Conservation (phyloP, 176 grass and related monocot species). For the Musa acuminata region DNA sequence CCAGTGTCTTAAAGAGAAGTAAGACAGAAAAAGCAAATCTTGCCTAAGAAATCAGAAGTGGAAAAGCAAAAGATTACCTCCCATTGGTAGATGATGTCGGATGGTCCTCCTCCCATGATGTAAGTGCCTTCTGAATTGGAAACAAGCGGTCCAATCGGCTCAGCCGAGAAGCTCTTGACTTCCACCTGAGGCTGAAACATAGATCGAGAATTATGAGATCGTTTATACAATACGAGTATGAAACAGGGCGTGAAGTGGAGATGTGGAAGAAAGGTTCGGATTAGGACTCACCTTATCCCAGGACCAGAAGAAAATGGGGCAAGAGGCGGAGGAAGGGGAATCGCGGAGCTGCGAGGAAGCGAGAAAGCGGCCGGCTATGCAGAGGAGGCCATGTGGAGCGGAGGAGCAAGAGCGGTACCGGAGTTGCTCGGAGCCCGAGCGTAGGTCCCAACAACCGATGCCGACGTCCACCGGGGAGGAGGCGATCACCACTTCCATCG, state of each 20-base stretch:
- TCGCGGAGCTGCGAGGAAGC: constrained; percentile 44
- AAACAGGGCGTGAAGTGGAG: neutral
- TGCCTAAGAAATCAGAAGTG: no score
- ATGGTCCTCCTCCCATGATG: no score
- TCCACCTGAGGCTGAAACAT: constrained; percentile 57
- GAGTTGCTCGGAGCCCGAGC: constrained; percentile 42
- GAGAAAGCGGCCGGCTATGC: constrained; percentile 51
- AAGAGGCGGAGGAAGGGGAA: constrained; percentile 24
- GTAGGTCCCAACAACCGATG: constrained; percentile 45
- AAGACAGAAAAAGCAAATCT: no score
- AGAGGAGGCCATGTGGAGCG: constrained; percentile 31
- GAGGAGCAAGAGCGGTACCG: constrained; percentile 45
- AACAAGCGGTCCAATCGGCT: constrained; percentile 62
- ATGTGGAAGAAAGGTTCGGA: neutral
- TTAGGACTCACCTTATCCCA: constrained; percentile 56
- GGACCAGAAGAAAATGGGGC: constrained; percentile 58
- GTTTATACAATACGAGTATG: neutral
- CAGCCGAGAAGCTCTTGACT: constrained; percentile 70
- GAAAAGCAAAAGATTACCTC: no score
- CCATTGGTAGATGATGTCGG: no score
- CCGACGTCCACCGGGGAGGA: constrained; percentile 45
- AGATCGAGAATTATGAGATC: neutral
- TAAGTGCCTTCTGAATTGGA: constrained; percentile 65
- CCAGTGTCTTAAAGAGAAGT: no score
- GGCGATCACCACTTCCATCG: constrained; percentile 22